Evolutionary conservation across 2,329 filamentous ascomycete species (phyloP), one percentile per base, ranked within the genome.

Genomic region (Nectriaceae sp.): DNA sequence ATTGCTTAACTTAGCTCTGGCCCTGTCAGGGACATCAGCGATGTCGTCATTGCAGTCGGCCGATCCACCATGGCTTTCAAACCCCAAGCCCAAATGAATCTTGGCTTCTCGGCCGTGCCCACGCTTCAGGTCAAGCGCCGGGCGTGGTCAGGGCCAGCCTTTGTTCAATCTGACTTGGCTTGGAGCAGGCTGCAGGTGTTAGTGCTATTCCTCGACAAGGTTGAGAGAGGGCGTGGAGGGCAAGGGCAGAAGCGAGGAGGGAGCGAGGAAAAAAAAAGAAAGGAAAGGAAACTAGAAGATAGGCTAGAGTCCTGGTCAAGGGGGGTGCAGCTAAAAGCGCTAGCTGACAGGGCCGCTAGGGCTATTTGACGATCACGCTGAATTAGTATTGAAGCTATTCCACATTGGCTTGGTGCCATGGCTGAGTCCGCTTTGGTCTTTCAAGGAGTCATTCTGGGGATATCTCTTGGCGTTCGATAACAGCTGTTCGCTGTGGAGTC

Each of bases 381-480:
- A 53, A 51, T 56, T 49, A 48, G 56, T 46, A 44, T 41, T 24
- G 40, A 42, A 44, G 49, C 54, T 58, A 56, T 50, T 56, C 52
- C 52, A 46, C 52, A 53, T 46, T 42, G 40, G 51, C 37, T n/a
- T 20, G 19, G 18, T 21, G 37, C 37, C 47, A 44, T 49, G 44
- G 53, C 49, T 35, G 42, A 43, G 45, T 26, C 45, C 49, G n/a
- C 53, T 57, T 50, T 45, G 40, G 39, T 49, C 53, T 45, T 45
- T 45, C 47, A 44, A 51, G 46, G 56, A 44, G 40, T 46, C 46
- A 57, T 35, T 61, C 59, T 59, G 59, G 59, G 59, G 57, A 61
- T 61, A 62, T 62, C 57, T 62, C 59, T 62, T 62, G 59, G 59
- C 59, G 46, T 39, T 35, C 33, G 55, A 55, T 49, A 48, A 53